Evolutionary conservation across 495 filamentous ascomycete genomes (phyloP).

Genomic region (Tirmania nivea): DNA sequence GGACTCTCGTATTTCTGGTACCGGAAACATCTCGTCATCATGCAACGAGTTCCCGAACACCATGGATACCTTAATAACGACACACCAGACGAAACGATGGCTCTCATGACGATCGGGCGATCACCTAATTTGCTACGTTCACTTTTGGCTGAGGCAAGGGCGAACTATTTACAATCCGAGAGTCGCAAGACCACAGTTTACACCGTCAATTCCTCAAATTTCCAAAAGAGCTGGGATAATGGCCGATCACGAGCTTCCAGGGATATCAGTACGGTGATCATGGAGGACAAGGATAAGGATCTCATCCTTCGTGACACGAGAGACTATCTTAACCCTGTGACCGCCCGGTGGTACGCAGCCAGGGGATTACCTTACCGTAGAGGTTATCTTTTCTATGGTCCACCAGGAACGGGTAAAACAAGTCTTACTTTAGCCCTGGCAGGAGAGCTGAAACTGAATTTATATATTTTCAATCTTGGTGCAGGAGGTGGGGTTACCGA

Average conservation of each 20-base stretch:
- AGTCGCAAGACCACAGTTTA: conserved; percentile 20
- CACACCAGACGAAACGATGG: conserved; percentile 20
- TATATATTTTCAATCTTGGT: conserved; percentile 37
- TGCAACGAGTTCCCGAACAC: conserved; percentile 18
- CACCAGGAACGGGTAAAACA: conserved; percentile 49
- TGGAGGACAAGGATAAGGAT: conserved; percentile 46
- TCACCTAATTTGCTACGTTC: conserved; percentile 42
- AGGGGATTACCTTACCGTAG: conserved; percentile 45
- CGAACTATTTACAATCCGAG: conserved; percentile 9
- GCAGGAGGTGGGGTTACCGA: conserved; percentile 31
- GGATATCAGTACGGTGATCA: conserved; percentile 44
- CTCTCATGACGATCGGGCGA: conserved; percentile 31
- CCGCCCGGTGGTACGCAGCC: conserved; percentile 57
- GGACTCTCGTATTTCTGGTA: conserved; percentile 18
- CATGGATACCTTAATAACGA: conserved; percentile 15
- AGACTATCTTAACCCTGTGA: conserved; percentile 65
- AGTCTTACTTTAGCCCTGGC: conserved; percentile 41
- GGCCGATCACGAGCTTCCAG: conserved; percentile 28
- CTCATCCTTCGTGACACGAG: conserved; percentile 60
- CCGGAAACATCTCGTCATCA: conserved; percentile 14
- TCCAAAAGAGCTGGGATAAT: conserved; percentile 13
- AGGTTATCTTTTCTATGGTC: conserved; percentile 43
- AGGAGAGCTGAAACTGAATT: conserved; percentile 38
- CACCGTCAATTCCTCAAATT: conserved; percentile 7
- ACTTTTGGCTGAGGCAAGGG: conserved; percentile 38